Evolutionary conservation across 2,329 filamentous ascomycete genomes (phyloP).

Genomic region (Hypoxylon sp.): DNA sequence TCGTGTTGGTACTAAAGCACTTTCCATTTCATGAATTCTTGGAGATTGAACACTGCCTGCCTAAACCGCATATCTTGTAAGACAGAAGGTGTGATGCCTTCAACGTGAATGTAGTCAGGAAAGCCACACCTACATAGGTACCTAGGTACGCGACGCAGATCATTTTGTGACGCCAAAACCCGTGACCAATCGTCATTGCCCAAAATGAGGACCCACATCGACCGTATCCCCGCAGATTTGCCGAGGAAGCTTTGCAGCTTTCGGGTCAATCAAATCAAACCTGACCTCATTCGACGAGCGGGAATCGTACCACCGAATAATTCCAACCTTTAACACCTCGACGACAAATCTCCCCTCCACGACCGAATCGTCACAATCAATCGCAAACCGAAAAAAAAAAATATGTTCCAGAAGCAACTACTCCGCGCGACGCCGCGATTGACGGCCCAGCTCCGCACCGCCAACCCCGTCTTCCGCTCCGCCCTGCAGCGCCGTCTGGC

Average conservation of each 20-base stretch:
- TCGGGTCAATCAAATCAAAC: conserved; percentile 22
- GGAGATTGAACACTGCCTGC: too few relatives aligned
- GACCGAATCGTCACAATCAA: conserved; percentile 1
- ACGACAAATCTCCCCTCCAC: conserved; percentile 36
- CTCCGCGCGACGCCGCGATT: conserved; percentile 71
- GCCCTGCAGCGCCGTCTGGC: conserved; percentile 75
- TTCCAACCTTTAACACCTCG: too few relatives aligned
- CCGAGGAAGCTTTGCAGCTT: conserved; percentile 32
- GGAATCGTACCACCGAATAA: conserved; percentile 32
- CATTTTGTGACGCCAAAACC: conserved; percentile 43
- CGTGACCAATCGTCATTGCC: conserved; percentile 38
- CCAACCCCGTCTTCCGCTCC: conserved; percentile 59
- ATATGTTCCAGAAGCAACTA: conserved; percentile 70
- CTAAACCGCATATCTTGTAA: too few relatives aligned
- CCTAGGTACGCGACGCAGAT: too few relatives aligned
- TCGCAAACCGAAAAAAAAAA: conserved; percentile 26
- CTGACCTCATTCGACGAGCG: conserved; percentile 43
- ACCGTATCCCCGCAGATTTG: conserved; percentile 40
- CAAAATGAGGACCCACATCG: too few relatives aligned
- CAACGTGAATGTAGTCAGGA: background rate
- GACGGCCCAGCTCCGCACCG: conserved; percentile 64
- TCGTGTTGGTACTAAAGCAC: too few relatives aligned
- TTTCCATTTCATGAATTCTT: too few relatives aligned
- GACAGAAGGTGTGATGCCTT: background rate
- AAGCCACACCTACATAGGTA: too few relatives aligned